Conservation (phyloP, 768 basidiomycete genomes). For the Calocera cornea region DNA sequence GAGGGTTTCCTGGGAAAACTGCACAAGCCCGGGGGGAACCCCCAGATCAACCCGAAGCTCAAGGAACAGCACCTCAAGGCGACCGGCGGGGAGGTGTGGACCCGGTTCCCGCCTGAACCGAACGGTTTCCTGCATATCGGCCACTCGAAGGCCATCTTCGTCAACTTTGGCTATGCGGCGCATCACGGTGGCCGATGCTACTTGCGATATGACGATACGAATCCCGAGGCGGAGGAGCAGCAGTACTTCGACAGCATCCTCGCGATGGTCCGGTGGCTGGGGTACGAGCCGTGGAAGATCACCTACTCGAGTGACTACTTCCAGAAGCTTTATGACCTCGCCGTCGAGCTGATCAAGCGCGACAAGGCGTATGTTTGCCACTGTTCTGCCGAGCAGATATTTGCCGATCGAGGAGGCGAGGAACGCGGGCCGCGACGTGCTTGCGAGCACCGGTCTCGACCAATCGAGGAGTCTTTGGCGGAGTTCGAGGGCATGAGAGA, state of each 20-base stretch:
- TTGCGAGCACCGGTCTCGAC: constrained; percentile 75
- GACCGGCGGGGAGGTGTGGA: constrained; percentile 76
- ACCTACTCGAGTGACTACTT: constrained; percentile 99
- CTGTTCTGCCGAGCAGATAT: constrained; percentile 91
- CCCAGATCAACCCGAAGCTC: constrained; percentile 64
- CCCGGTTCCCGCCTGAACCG: constrained; percentile 96
- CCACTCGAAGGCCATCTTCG: constrained; percentile 96
- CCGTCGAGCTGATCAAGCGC: constrained; percentile 72
- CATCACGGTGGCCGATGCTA: constrained; percentile 87
- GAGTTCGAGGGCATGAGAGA: constrained; percentile 90
- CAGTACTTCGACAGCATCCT: constrained; percentile 92
- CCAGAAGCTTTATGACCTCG: constrained; percentile 68
- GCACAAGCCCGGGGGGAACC: constrained; percentile 88
- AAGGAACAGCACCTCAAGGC: constrained; percentile 66
- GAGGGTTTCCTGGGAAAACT: constrained; percentile 88
- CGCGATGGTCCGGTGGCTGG: constrained; percentile 91
- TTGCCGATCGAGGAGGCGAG: constrained; percentile 69
- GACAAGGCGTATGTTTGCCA: constrained; percentile 94
- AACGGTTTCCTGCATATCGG: constrained; percentile 94
- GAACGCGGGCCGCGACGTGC: constrained; percentile 66
- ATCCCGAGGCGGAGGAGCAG: constrained; percentile 95
- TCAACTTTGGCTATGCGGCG: constrained; percentile 97
- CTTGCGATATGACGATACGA: constrained; percentile 94
- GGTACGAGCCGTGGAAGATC: constrained; percentile 96
- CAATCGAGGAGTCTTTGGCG: constrained; percentile 68